Evolutionary conservation across 345 rosid genomes (phyloP), one percentile per base, ranked within the genome.

Genomic region (Physaria fendleri): DNA sequence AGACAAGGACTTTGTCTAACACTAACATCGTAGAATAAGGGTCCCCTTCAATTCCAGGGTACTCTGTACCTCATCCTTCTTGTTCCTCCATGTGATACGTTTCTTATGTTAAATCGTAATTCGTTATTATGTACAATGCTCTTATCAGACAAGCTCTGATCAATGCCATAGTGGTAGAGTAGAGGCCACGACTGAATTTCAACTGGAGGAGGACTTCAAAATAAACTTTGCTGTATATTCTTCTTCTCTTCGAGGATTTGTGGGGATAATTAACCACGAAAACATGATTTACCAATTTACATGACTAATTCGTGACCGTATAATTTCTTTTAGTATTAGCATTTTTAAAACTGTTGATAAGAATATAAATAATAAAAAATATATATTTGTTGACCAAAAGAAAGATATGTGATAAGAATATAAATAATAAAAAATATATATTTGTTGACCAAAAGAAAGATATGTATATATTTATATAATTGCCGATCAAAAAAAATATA

Each of bases 1-100:
- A 32, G 72, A 50, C 35, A 67, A 49, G 6, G 53, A 59, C 60
- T 59, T 23, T 59, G 59, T 67, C 53, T 2, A 67, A 49, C 65
- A 41, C 59, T 59, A 33, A 52, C 39, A 59, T 22, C 10, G 30
- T 66, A 66, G 44, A 23, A 30, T 48, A 49, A 59, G 54, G 72
- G 59, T 50, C 59, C 71, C 65, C 71, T 39, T 2, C 18, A 3
- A 57, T 65, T 39, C 2, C 18, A 3, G 42, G 13, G 24, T 33
- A 22, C 44, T 17, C 16, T 44, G 35, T 24, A 48, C 55, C 22
- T 8, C 27, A 23, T 18, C n/a, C 14, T 34, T n/a, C 62, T 44
- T 17, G 48, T 46, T 46, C 54, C 13, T 42, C 65, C 72, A 67
- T 67, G 66, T 67, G 65, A 59, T 58, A 49, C 29, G 13, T 12